Conservation (phyloP, 768 basidiomycete genomes). For the Tricholoma bakamatsutake region DNA sequence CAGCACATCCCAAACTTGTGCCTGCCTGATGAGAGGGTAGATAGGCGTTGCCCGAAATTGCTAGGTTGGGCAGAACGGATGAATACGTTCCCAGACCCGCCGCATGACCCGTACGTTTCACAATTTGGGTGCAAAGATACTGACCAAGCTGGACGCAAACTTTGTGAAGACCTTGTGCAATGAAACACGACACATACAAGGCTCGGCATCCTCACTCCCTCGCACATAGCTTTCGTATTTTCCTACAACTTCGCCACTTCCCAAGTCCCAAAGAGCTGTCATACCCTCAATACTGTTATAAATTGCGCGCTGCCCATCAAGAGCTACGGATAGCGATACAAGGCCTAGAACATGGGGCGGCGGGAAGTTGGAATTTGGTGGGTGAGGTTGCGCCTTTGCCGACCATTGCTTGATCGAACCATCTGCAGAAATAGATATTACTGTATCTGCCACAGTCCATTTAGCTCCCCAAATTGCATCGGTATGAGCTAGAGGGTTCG, state of each 20-base stretch:
- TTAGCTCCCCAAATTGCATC: conserved; percentile 76
- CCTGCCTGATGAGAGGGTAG: conserved; percentile 58
- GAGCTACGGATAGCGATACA: conserved; percentile 70
- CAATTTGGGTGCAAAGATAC: conserved; percentile 75
- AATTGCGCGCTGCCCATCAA: conserved; percentile 59
- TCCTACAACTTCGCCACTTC: conserved; percentile 52
- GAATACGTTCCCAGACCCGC: conserved; percentile 62
- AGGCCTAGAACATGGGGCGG: conserved; percentile 81
- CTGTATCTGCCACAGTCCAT: conserved; percentile 63
- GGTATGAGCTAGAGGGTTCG: conserved; percentile 54
- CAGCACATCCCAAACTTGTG: conserved; percentile 76
- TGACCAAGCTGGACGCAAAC: conserved; percentile 62
- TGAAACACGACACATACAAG: conserved; percentile 47
- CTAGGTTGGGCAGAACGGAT: conserved; percentile 64
- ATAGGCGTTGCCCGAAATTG: conserved; percentile 62
- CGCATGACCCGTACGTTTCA: conserved; percentile 69
- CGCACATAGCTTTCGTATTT: conserved; percentile 70
- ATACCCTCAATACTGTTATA: conserved; percentile 84
- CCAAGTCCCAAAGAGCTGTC: conserved; percentile 69
- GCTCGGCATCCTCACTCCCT: conserved; percentile 53
- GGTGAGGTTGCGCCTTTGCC: conserved; percentile 51
- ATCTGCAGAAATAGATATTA: conserved; percentile 72
- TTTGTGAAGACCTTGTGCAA: background rate
- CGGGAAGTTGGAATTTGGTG: conserved; percentile 43
- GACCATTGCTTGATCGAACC: conserved; percentile 74